Evolutionary conservation across 1,284 basidiomycete genomes (phyloP), one percentile per base, ranked within the genome.

Genomic region (Cronartium quercuum): DNA sequence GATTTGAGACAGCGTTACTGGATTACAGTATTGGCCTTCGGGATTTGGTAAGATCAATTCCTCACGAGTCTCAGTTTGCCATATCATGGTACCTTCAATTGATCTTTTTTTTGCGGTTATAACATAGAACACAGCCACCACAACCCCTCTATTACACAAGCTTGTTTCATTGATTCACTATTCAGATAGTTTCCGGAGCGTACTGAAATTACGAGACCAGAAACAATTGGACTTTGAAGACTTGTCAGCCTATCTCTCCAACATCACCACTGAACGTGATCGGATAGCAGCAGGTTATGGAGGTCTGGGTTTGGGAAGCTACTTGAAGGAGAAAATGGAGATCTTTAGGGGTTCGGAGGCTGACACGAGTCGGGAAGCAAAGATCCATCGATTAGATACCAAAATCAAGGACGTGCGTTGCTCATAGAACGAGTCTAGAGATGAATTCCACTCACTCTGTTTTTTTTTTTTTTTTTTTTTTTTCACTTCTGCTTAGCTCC

Each of bases 211-310:
- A 42, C 89, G 96, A 62, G 96, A 98, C 82, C 93, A 98, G 83
- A 98, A 98, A 82, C 96, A 99, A 82, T 88, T 98, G 69, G 95
- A 99, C 82, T 97, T 98, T 78, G 95, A 99, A 83, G 95, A 98
- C 81, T 87, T 98, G 5, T 94, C 93, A 5, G 91, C 94, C 74
- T 98, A 98, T 82, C 86, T 99, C 6, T 91, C 91, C 1, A 90
- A 90, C 6, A 88, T 97, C 38, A 94, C 92, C 0, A 85, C 88
- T 7, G 95, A 98, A 83, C 89, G 95, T 12, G 96, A 98, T 81
- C 86, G 95, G 51, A 85, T 98, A 9, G 89, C 92, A 15, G 91
- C 92, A 1, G 80, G 84, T 0, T 83, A 83, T 73, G 80, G 80
- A 29, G 83, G 83, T 12, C 84, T 85, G 0, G 94, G 94, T 0